Evolutionary conservation across 257 asterid genomes (phyloP).

Genomic region (Prunella vulgaris): DNA sequence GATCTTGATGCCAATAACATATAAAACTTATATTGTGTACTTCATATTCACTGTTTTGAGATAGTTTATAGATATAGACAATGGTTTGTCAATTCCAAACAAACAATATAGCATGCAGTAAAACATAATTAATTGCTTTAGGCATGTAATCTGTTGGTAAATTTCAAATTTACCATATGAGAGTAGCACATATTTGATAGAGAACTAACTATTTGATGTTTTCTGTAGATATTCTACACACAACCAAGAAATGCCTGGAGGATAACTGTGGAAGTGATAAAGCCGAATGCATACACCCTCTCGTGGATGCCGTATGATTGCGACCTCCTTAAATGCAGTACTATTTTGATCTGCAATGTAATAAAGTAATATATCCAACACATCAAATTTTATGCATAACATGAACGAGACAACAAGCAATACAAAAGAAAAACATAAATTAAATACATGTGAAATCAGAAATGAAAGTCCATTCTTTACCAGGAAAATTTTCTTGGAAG

Average conservation of each 20-base stretch:
- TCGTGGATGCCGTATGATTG: too few species aligned
- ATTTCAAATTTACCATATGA: neutral
- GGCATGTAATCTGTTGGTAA: neutral
- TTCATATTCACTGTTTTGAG: too few species aligned
- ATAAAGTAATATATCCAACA: too few species aligned
- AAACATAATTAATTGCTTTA: neutral
- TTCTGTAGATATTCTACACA: neutral
- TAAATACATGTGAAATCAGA: neutral
- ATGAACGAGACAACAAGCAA: neutral
- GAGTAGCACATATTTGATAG: neutral
- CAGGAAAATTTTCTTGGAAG: too few species aligned
- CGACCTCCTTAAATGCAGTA: constrained; percentile 86
- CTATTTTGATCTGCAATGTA: constrained; percentile 63
- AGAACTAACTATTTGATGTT: neutral
- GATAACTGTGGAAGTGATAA: too few species aligned
- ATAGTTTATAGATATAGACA: neutral
- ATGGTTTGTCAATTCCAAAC: neutral
- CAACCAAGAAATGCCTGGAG: too few species aligned
- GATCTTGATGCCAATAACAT: too few species aligned
- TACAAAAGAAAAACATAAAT: neutral
- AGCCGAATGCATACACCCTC: too few species aligned
- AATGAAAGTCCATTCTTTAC: too few species aligned
- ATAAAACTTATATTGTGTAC: too few species aligned
- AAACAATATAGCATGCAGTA: neutral
- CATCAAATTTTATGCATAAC: neutral